phyloP scores from a whole-genome alignment of 352 stramenopile species.

The Pythium pectinolyticum region DNA sequence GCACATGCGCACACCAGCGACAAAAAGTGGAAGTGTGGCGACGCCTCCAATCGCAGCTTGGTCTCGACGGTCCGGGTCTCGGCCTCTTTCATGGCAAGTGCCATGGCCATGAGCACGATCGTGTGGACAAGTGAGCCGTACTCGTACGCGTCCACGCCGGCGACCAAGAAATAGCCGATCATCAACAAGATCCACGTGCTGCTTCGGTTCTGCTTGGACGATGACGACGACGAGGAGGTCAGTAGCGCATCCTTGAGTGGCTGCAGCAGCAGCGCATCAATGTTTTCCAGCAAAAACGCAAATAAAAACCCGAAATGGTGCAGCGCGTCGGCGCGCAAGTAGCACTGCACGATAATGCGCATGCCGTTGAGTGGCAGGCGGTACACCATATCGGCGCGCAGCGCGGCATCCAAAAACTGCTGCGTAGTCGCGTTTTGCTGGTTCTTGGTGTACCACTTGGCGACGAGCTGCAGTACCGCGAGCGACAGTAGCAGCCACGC shows the following conservation, averaged over 20 bases:
- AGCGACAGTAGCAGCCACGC: conserved; percentile 29
- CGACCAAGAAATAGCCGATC: conserved; percentile 54
- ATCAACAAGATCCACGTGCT: conserved; percentile 40
- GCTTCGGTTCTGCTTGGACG: conserved; percentile 12
- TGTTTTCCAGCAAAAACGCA: conserved; percentile 64
- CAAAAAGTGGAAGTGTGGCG: conserved; percentile 42
- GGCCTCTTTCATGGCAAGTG: conserved; percentile 38
- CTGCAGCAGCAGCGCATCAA: conserved; percentile 45
- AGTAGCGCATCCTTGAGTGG: conserved; percentile 35
- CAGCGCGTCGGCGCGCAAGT: conserved; percentile 50
- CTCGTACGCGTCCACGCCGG: conserved; percentile 56
- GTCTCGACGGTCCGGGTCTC: conserved; percentile 30
- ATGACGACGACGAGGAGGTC: neutral
- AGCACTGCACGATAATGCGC: conserved; percentile 46
- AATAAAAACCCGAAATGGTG: conserved; percentile 73
- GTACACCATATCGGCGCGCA: conserved; percentile 18
- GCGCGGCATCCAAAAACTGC: conserved; percentile 20
- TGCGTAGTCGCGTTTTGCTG: conserved; percentile 27
- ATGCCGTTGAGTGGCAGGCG: conserved; percentile 36
- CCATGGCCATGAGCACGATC: conserved; percentile 43
- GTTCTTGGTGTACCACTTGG: conserved; percentile 25
- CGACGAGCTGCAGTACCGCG: conserved; percentile 13
- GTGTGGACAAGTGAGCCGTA: conserved; percentile 67
- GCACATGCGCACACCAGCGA: conserved; percentile 35
- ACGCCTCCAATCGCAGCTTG: conserved; percentile 24